Evolutionary conservation across 2,329 filamentous ascomycete species (phyloP).

Genomic region (Achaetomium macrosporum): DNA sequence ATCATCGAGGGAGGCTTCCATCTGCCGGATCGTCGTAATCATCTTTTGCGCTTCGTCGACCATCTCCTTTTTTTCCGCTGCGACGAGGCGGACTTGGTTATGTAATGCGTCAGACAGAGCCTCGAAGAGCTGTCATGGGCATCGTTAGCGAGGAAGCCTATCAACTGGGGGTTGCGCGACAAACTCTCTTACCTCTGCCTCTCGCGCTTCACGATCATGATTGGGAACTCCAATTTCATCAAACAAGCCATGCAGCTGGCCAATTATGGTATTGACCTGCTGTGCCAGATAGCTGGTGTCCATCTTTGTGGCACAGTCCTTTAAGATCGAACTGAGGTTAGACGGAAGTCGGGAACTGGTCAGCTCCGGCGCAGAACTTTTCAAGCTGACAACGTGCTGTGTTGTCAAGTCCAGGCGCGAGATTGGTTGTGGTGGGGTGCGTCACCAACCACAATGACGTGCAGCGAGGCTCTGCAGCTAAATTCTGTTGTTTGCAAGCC

Average conservation of each 20-base stretch:
- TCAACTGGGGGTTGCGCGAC: constrained; percentile 11
- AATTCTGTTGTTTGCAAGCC: constrained; percentile 19
- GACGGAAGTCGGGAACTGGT: neutral
- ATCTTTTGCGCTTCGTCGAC: constrained; percentile 83
- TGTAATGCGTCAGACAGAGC: constrained; percentile 88
- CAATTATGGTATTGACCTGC: constrained; percentile 91
- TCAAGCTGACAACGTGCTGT: constrained; percentile 8
- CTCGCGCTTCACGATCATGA: constrained; percentile 85
- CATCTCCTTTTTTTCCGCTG: constrained; percentile 82
- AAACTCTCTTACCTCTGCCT: constrained; percentile 66
- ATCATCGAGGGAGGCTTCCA: constrained; percentile 86
- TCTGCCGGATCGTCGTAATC: constrained; percentile 81
- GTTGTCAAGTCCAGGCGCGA: constrained; percentile 10
- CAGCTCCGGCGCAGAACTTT: neutral
- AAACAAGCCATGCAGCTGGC: constrained; percentile 87
- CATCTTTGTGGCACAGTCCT: constrained; percentile 45
- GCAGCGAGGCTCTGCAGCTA: constrained; percentile 24
- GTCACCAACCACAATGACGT: constrained; percentile 25
- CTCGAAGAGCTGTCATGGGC: constrained; percentile 64
- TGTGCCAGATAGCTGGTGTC: constrained; percentile 89
- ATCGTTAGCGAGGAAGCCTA: constrained; percentile 10
- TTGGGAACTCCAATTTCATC: constrained; percentile 94
- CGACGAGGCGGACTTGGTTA: constrained; percentile 80
- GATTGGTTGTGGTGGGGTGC: constrained; percentile 21
- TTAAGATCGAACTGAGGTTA: neutral